Percentiles rank a stretch among this genome's conserved stretches.
These are phyloP conservation scores for Ceratopteris richardii DNA, from an alignment of 75 land plant species.

Conservation along the genomic window DNA sequence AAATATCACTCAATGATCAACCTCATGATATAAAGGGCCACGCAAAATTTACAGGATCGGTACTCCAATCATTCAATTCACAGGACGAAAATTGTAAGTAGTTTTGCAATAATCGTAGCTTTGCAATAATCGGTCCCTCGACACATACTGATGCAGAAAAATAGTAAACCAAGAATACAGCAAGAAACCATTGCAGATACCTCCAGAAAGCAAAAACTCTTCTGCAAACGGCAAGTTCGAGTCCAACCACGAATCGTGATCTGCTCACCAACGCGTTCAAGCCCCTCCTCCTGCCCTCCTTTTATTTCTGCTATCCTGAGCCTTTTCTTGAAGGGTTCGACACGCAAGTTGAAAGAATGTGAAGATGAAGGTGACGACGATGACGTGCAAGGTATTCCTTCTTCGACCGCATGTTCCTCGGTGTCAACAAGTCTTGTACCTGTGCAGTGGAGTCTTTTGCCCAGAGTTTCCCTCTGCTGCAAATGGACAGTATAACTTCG, in stretches of 20 bases:
- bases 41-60: too few relatives aligned
- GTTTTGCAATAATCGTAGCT: too few relatives aligned
- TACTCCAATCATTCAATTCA: too few relatives aligned
- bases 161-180: too few relatives aligned
- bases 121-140: too few relatives aligned
- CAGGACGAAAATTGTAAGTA: too few relatives aligned
- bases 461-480: not conserved
- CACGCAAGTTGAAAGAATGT: not conserved
- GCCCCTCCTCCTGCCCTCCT: slow-evolving; percentile 65
- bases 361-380: not conserved
- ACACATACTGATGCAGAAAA: too few relatives aligned
- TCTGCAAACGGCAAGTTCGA: slow-evolving; percentile 79
- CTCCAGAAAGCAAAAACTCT: slow-evolving; percentile 84
- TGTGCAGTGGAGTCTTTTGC: not conserved
- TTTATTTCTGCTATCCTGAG: slow-evolving; percentile 63
- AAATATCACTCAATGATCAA: too few relatives aligned
- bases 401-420: not conserved
- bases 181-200: too few relatives aligned
- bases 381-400: not conserved
- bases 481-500: not conserved
- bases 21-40: too few relatives aligned
- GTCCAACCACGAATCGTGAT: slow-evolving; percentile 77
- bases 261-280: slow-evolving; percentile 54
- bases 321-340: slow-evolving; percentile 42
- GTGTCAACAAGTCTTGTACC: not conserved